Evolutionary conservation across 1,139 yeast genomes (phyloP), one percentile per base, ranked within the genome.

Genomic region (Magnusiomyces tetraspermus): DNA sequence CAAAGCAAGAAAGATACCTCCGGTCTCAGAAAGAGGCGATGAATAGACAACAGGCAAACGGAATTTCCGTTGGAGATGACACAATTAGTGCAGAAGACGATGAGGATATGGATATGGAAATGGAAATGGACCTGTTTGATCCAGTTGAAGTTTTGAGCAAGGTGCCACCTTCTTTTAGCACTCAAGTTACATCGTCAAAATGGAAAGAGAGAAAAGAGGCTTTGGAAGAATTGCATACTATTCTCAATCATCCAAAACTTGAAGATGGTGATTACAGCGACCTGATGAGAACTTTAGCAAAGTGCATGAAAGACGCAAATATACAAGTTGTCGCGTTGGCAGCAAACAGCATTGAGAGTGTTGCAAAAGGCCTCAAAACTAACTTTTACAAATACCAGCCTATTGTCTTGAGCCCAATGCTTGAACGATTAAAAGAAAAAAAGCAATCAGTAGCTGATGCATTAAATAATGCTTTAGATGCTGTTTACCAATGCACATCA

Each of bases 181-280:
- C 74, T 1, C 72, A 81, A 58, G 69, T 88, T 31, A 66, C 75
- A 1, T 82, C 90, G 0, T 59, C 82, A 0, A 82, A 84, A 61
- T 92, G 98, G 98, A 89, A 90, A 64, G 97, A 89, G 53, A 76
- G 98, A 59, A 89, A 86, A 55, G 97, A 86, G 59, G 89, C 78
- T 0, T 72, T 94, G 56, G 95, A 88, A 52, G 89, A 83, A 59
- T 77, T 84, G 1, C 70, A 73, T 30, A 74, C 74, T 4, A 70
- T 74, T 11, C 72, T 88, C 46, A 69, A 71, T 48, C 75, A 72
- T 2, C 70, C 80, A 44, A 77, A 75, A 56, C 66, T 80, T 51
- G 71, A 66, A 47, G 69, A 76, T 24, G 82, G 79, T n/a, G 96
- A 90, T 64, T 89, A 83, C 64, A 61, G 77, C 3, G 82, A 77